phyloP scores from a whole-genome alignment of 192 early-diverging fungal genomes.

The Dispira simplex region DNA sequence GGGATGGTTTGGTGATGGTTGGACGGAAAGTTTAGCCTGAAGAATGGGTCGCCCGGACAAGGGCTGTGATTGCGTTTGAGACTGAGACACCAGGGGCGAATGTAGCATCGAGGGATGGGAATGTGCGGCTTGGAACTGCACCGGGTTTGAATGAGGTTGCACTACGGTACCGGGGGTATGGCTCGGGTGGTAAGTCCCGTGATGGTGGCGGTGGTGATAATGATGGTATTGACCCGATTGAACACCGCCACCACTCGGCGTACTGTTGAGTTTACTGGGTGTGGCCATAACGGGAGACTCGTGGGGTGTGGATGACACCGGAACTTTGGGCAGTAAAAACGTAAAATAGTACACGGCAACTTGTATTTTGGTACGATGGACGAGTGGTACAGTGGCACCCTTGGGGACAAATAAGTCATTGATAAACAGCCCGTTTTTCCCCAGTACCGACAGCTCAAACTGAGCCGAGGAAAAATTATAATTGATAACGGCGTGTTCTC shows the following conservation, averaged over 20 bases:
- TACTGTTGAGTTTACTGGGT: not conserved
- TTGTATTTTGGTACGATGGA: constrained; percentile 46
- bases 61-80: not conserved
- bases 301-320: constrained; percentile 12
- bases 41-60: not conserved
- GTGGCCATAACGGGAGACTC: constrained; percentile 4
- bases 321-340: constrained; percentile 54
- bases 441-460: constrained; percentile 76
- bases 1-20: not conserved
- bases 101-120: not conserved
- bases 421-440: constrained; percentile 82
- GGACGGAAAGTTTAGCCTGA: constrained; percentile 2
- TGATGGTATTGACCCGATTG: too few species aligned
- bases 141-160: not conserved
- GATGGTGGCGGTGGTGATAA: too few species aligned
- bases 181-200: not conserved
- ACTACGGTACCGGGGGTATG: not conserved
- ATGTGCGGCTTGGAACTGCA: not conserved
- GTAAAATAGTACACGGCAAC: constrained; percentile 69
- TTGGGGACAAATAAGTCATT: constrained; percentile 63
- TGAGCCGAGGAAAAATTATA: constrained; percentile 68
- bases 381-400: constrained; percentile 41
- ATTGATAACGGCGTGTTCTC: constrained; percentile 68
- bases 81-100: not conserved
- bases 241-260: not conserved